Base-by-base conservation (phyloP, 768 basidiomycete genomes). In the Postia placenta region DNA sequence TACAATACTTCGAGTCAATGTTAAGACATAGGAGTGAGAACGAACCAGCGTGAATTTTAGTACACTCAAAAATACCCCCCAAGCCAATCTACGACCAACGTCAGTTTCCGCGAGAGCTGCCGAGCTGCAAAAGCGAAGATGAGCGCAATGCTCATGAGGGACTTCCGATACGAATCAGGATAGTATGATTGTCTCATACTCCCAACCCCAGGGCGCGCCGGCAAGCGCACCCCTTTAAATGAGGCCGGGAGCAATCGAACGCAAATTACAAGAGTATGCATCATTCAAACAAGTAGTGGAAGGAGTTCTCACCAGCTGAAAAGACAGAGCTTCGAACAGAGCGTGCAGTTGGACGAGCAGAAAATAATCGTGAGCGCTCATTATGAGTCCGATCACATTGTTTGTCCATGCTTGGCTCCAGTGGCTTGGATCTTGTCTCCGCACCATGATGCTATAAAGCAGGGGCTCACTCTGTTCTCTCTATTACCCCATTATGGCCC, bases 221-320 rank as follows among this genome's bases (percentile, higher is more conserved):
- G 87, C 87, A 72, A 73, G 81, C 78, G 73, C 69, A 47, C 69
- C 80, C 85, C 77, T 87, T 86, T 84, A 79, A 70, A 58, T 74
- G 72, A 70, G 73, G 71, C 64, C 62, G 65, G 67, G 64, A 72
- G 64, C 69, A 61, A 67, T 89, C 87, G 85, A 88, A 88, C 87
- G 87, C 87, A 89, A 89, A 89, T 89, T 89, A 89, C 87, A 70
- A 73, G 56, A 70, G 66, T 68, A 73, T 49, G 57, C 84, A 87
- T 87, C 74, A 69, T 77, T 50, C 26, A 58, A 45, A 38, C 42
- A 9, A 56, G 33, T 19, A 22, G 33, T 33, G 30, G 15, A 33
- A 51, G 48, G 3, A 47, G 42, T 22, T 64, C 65, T 63, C 58
- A 69, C 63, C n/a, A n/a, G n/a, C n/a, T n/a, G n/a, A 15, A 38